A percentile compares a stretch with the other conserved stretches of the same genome.
These are phyloP conservation scores for Tylopilus vinaceipallidus DNA, from an alignment of 768 basidiomycete genomes.

Conservation along the genomic window DNA sequence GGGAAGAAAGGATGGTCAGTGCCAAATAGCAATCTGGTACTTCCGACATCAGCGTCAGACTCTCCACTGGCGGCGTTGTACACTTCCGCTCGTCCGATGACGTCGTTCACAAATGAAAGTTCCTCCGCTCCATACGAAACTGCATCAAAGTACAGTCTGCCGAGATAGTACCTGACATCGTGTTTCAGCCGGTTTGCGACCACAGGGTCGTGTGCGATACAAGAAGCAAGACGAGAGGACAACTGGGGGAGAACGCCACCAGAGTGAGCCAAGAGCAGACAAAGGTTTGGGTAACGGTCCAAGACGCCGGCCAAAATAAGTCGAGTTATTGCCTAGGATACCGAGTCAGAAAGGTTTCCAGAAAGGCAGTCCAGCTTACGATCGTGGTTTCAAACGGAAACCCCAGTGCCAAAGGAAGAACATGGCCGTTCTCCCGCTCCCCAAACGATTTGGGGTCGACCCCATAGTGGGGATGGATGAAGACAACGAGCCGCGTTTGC, in stretches of 20 bases:
- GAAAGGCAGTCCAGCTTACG: slow-evolving; percentile 41
- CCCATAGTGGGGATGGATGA: slow-evolving; percentile 87
- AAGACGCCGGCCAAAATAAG: slow-evolving; percentile 79
- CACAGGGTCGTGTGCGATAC: slow-evolving; percentile 81
- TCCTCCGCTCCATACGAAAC: slow-evolving; percentile 90
- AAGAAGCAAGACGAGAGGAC: slow-evolving; percentile 81
- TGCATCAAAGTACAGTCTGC: slow-evolving; percentile 78
- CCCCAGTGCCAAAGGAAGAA: slow-evolving; percentile 80
- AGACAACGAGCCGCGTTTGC: slow-evolving; percentile 66
- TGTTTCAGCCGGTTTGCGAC: slow-evolving; percentile 73
- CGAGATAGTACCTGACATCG: slow-evolving; percentile 82
- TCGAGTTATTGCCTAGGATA: slow-evolving; percentile 61
- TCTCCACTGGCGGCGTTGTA: slow-evolving; percentile 40
- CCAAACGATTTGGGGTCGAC: slow-evolving; percentile 76
- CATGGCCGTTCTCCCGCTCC: slow-evolving; percentile 78
- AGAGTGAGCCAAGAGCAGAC: slow-evolving; percentile 82
- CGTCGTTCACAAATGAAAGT: slow-evolving; percentile 71
- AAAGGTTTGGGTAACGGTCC: slow-evolving; percentile 74
- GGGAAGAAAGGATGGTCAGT: slow-evolving; percentile 94
- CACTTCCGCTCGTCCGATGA: slow-evolving; percentile 56
- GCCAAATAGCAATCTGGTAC: slow-evolving; percentile 69
- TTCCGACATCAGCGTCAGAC: slow-evolving; percentile 41
- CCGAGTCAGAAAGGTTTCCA: slow-evolving; percentile 5
- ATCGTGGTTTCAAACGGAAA: slow-evolving; percentile 91
- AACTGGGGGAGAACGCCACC: slow-evolving; percentile 82